A percentile compares a stretch with the other conserved stretches of the same genome.
phyloP scores from a whole-genome alignment of 1,284 basidiomycete species.

The Sporisorium iseilematis-ciliati region DNA sequence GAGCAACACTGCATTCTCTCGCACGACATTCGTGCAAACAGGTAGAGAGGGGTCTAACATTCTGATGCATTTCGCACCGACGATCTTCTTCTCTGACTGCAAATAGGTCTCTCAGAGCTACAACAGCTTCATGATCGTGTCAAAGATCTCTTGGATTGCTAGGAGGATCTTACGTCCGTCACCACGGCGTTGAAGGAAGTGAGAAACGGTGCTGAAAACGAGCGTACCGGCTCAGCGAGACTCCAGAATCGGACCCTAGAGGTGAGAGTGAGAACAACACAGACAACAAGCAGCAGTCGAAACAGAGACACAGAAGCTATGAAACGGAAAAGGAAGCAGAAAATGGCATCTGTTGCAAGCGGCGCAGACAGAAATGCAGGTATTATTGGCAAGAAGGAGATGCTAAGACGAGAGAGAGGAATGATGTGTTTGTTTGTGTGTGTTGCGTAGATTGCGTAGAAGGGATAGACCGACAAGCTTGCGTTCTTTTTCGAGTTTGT shows the following conservation, averaged over 20 bases:
- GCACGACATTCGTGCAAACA: not conserved
- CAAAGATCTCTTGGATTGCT: too few relatives aligned
- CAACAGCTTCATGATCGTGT: too few relatives aligned
- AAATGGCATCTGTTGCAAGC: conserved; percentile 1
- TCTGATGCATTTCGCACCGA: too few relatives aligned
- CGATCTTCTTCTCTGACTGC: too few relatives aligned
- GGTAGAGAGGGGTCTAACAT: too few relatives aligned
- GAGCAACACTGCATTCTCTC: not conserved
- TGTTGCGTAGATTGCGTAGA: not conserved
- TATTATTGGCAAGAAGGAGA: not conserved
- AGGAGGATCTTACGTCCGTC: too few relatives aligned
- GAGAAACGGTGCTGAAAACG: too few relatives aligned
- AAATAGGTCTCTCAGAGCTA: too few relatives aligned
- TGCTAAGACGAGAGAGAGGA: not conserved
- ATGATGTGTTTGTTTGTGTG: not conserved
- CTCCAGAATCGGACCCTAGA: too few relatives aligned
- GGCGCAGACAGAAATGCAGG: conserved; percentile 5
- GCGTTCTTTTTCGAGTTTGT: too few relatives aligned
- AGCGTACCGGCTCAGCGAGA: too few relatives aligned
- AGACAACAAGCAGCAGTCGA: not conserved
- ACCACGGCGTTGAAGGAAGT: too few relatives aligned
- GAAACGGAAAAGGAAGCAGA: not conserved
- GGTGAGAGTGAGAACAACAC: not conserved
- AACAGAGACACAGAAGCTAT: not conserved
- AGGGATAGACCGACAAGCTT: not conserved